These are phyloP conservation scores for Phoma sp. DNA, from an alignment of 2,329 filamentous ascomycete genomes.

Conservation along the genomic window DNA sequence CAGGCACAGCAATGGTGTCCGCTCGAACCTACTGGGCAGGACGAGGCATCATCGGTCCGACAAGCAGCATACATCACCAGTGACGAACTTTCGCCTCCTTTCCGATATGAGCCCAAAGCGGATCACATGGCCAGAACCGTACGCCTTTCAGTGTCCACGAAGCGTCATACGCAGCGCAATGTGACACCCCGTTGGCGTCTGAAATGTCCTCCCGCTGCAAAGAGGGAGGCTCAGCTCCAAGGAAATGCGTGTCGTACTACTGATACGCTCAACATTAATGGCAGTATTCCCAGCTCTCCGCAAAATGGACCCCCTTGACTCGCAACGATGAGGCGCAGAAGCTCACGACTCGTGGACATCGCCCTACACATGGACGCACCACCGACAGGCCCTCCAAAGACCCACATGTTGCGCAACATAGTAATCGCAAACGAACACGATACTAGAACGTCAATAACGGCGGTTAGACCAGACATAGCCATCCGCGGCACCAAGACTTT, in stretches of 20 bases:
- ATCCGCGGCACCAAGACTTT: neutral
- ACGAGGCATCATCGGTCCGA: neutral
- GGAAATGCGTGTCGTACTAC: neutral
- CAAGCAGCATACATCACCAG: neutral
- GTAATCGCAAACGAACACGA: neutral
- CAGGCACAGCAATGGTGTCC: neutral
- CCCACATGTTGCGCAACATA: neutral
- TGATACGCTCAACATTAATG: neutral
- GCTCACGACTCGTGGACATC: neutral
- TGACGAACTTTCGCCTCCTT: neutral
- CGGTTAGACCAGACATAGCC: neutral
- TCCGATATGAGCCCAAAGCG: neutral
- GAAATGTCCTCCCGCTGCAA: neutral
- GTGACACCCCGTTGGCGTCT: neutral
- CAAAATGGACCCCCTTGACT: neutral
- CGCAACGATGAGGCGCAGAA: neutral
- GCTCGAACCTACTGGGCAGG: neutral
- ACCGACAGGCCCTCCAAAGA: neutral
- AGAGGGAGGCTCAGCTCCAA: neutral
- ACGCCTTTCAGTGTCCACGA: neutral
- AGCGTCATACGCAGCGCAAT: neutral
- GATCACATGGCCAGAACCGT: neutral
- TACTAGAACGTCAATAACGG: neutral
- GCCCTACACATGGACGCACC: neutral
- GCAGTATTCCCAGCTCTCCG: neutral